Evolutionary conservation across 2,329 filamentous ascomycete genomes (phyloP).

Genomic region (Hypoxylon sp.): DNA sequence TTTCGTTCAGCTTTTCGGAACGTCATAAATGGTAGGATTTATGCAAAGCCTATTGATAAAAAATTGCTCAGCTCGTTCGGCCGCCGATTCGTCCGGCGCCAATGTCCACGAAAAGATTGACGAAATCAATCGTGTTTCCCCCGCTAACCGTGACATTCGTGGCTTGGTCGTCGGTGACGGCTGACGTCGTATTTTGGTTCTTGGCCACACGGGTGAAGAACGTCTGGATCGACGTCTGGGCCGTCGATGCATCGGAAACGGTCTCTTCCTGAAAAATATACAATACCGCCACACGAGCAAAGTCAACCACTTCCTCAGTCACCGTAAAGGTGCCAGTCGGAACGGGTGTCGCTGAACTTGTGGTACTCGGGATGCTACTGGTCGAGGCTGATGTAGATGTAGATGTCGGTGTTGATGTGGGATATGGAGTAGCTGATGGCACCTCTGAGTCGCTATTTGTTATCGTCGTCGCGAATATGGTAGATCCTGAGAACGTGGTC

Average conservation of each 20-base stretch:
- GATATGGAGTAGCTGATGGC: constrained; percentile 38
- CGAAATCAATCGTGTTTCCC: constrained; percentile 59
- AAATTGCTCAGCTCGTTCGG: constrained; percentile 22
- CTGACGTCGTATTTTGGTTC: constrained; percentile 30
- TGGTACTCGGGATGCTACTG: constrained; percentile 30
- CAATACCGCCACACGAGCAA: constrained; percentile 68
- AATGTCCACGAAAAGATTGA: constrained; percentile 55
- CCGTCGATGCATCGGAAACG: constrained; percentile 59
- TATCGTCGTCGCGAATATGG: constrained; percentile 46
- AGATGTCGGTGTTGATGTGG: constrained; percentile 36
- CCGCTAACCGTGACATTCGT: constrained; percentile 54
- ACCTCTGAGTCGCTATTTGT: constrained; percentile 28
- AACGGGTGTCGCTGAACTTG: constrained; percentile 37
- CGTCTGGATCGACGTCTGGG: constrained; percentile 62
- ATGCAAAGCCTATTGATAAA: neutral
- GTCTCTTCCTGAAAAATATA: constrained; percentile 67
- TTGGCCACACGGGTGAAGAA: constrained; percentile 58
- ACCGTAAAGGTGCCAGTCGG: constrained; percentile 55
- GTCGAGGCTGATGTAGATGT: constrained; percentile 40
- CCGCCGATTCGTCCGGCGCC: constrained; percentile 40
- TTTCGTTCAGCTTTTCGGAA: constrained; percentile 1
- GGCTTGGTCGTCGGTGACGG: constrained; percentile 49
- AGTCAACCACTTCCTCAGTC: constrained; percentile 67
- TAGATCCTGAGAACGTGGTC: constrained; percentile 40
- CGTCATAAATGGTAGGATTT: constrained; percentile 5